Evolutionary conservation across 2,329 filamentous ascomycete genomes (phyloP), one percentile per base, ranked within the genome.

Genomic region (Fusarium nelsonii): DNA sequence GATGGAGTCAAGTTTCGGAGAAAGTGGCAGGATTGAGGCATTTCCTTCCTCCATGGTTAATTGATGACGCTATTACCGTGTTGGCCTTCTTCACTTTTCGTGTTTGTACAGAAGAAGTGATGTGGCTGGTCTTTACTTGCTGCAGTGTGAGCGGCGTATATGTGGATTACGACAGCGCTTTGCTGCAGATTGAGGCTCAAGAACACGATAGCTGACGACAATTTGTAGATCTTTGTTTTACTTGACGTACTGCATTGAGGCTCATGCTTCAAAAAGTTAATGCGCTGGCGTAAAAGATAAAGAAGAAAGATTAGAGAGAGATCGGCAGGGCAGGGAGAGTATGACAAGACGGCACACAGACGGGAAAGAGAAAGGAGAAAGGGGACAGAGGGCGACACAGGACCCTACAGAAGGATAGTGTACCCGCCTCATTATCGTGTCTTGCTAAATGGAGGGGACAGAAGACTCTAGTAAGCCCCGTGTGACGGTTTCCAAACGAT

Each of bases 21-120:
- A 39, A 7, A 15, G 48, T 50, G 23, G 48, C 33, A 50, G 48
- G 23, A 28, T 50, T 43, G 55, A 52, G 54, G n/a, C 48, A 39
- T 50, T 18, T 14, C 23, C 48, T 28, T 41, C 15, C 14, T 15
- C 4, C 3, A 23, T 41, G 3, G 8, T 15, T 23, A 23, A 6
- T 4, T 10, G 12, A 50, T 39, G 48, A 50, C 16, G 7, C 26
- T 39, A 18, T 5, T 9, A 11, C 8, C 12, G 9, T 49, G 9
- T 12, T n/a, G 32, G 32, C 37, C 18, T 40, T 40, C 4, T 40
- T 23, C 23, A 6, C 28, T 8, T 30, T 40, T 40, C 12, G 18
- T 41, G 11, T 23, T 18, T 23, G 23, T 23, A 23, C 23, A 6
- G 23, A 23, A 15, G 4, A 15, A 8, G 12, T 7, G 23, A 18